phyloP scores from a whole-genome alignment of 164 flowering plant genomes.

The Liriodendron chinense region DNA sequence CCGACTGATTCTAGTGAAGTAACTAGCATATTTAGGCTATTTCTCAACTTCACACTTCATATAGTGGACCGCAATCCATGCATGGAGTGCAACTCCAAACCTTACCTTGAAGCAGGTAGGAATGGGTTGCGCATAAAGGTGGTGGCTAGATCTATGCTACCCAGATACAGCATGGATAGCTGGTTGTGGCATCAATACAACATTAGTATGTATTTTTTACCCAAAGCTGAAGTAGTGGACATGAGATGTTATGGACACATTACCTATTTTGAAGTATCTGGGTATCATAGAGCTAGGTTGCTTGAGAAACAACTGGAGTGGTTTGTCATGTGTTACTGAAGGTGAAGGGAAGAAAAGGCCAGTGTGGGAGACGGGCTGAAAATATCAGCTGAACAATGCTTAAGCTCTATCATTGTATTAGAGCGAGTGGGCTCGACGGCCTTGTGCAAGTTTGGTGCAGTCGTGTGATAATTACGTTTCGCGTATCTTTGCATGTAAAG shows the following conservation, averaged over 20 bases:
- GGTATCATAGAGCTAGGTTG: neutral
- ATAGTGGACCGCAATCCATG: neutral
- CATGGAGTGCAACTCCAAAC: neutral
- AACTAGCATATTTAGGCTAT: neutral
- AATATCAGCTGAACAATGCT: neutral
- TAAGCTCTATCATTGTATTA: neutral
- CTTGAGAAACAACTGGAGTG: neutral
- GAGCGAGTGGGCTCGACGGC: neutral
- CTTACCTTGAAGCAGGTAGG: neutral
- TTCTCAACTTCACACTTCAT: neutral
- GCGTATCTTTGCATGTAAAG: slow-evolving; percentile 2
- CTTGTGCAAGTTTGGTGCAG: slow-evolving; percentile 1
- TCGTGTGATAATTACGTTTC: slow-evolving; percentile 8
- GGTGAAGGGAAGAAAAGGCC: neutral
- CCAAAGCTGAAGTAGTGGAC: neutral
- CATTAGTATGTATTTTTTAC: too few relatives aligned
- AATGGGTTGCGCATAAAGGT: neutral
- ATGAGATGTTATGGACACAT: neutral
- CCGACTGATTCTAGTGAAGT: neutral
- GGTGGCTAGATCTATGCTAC: neutral
- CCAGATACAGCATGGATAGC: neutral
- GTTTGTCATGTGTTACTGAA: neutral
- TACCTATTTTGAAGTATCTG: neutral
- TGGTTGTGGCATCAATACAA: neutral
- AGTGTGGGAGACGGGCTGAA: neutral